Base-by-base conservation (phyloP, 192 early-diverging fungal genomes). In the Geranomyces michiganensis region DNA sequence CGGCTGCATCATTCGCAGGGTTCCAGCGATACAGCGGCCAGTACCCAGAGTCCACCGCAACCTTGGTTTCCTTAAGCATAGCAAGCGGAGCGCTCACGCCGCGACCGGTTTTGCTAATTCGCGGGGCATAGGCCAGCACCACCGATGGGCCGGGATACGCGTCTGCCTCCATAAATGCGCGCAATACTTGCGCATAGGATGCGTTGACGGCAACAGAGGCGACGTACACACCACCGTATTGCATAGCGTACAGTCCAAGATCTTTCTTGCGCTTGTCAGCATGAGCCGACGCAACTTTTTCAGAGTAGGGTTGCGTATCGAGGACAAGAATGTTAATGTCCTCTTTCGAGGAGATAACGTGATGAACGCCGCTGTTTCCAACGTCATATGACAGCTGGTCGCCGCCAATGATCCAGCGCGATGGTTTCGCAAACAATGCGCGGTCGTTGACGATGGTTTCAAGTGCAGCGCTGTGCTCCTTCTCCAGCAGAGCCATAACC, bases 11-110 rank as follows among this genome's bases (percentile, higher is more conserved):
- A 43, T 84, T 58, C 4, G 79, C 65, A 62, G 96, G 96, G 76
- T 94, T 91, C 93, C 93, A 98, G 71, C 96, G 90, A 85, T 96
- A 98, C 55, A 98, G 80, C 21, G 96, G 92, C 93, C 95, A 97
- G 65, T 91, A 87, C 26, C 94, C 95, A 56, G 78, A 87, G 70
- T 98, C 95, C 51, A 98, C 89, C 7, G 92, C 91, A 19, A 89
- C 71, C 86, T 98, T 97, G 29, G 92, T 91, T 78, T 95, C 91
- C 82, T 92, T 92, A 65, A 98, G 80, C 33, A 86, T 84, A 0
- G 81, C 90, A 30, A 95, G 89, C 15, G 74, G 69, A 8, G 70
- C 67, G 30, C 67, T 69, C 14, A 76, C 72, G 9, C 72, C 72
- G 14, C 29, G 64, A 32, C 61, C 63, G 47, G 63, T 62, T n/a